Percentiles rank a stretch among this genome's conserved stretches.
phyloP scores from a whole-genome alignment of 2,329 filamentous ascomycete species.

The Curvularia eragrostidis region DNA sequence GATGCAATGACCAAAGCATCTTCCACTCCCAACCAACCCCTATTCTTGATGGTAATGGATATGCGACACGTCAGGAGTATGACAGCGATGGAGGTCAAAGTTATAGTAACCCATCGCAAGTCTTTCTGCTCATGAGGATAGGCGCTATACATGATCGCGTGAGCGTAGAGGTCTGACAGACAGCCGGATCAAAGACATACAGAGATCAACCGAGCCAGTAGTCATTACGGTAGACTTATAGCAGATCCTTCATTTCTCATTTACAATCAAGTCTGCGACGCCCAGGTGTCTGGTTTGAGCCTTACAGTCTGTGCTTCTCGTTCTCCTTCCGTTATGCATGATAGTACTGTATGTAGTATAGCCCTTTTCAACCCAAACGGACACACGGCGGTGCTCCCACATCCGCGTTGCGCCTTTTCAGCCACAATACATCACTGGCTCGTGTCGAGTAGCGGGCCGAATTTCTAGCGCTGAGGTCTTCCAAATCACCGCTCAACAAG shows the following conservation, averaged over 20 bases:
- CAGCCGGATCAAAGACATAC: neutral
- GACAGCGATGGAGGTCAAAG: slow-evolving; percentile 25
- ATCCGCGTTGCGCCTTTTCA: neutral
- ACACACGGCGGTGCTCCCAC: neutral
- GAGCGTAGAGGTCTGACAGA: neutral
- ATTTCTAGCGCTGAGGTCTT: neutral
- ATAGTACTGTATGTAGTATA: neutral
- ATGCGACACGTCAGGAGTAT: slow-evolving; percentile 26
- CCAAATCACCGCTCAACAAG: too few relatives aligned
- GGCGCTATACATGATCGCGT: slow-evolving; percentile 26
- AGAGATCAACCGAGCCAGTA: neutral
- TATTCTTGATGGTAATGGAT: slow-evolving; percentile 26
- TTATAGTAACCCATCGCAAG: slow-evolving; percentile 32
- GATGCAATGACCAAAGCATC: slow-evolving; percentile 33
- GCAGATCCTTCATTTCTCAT: neutral
- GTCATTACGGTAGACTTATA: slow-evolving; percentile 1
- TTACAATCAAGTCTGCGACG: neutral
- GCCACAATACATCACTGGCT: neutral
- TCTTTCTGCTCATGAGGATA: slow-evolving; percentile 31
- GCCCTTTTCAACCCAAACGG: neutral
- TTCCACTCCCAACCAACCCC: slow-evolving; percentile 37
- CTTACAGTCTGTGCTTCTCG: neutral
- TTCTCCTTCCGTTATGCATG: neutral
- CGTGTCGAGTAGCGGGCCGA: neutral
- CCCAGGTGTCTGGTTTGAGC: neutral